Evolutionary conservation across 306 rosid species (phyloP).

Genomic region (Vicia faba): DNA sequence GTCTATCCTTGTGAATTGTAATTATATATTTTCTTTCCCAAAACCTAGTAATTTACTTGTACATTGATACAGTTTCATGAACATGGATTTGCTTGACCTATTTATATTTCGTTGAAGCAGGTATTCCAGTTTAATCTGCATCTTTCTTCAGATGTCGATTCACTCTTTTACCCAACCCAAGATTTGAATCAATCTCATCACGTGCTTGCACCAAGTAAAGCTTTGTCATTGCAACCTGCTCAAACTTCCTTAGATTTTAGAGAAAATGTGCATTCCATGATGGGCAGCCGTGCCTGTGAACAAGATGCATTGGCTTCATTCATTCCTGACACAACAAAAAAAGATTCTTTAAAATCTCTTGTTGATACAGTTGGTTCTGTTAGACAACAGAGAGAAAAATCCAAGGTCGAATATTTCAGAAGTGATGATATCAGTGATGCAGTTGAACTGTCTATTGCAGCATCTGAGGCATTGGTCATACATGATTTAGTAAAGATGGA

Average conservation of each 20-base stretch:
- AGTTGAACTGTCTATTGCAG: constrained; percentile 74
- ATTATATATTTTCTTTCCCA: constrained; percentile 20
- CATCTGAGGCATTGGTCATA: constrained; percentile 90
- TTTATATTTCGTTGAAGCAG: constrained; percentile 47
- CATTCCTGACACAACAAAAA: constrained; percentile 39
- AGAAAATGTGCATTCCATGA: constrained; percentile 40
- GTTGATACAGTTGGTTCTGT: constrained; percentile 41
- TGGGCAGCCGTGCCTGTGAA: constrained; percentile 36
- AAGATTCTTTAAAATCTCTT: constrained; percentile 38
- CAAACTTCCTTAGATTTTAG: constrained; percentile 43
- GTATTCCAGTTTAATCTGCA: constrained; percentile 63
- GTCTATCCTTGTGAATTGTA: constrained; percentile 9
- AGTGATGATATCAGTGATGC: constrained; percentile 56
- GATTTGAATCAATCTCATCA: constrained; percentile 50
- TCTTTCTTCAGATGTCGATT: constrained; percentile 63
- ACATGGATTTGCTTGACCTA: constrained; percentile 23
- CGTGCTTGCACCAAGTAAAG: constrained; percentile 37
- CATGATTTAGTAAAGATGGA: constrained; percentile 60
- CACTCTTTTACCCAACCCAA: constrained; percentile 48
- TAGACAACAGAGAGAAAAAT: constrained; percentile 42
- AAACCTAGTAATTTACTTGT: background rate
- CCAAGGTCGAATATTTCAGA: constrained; percentile 39
- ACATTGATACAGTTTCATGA: background rate
- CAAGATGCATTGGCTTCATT: constrained; percentile 35
- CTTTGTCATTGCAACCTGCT: constrained; percentile 39